phyloP scores from a whole-genome alignment of 169 alveolate species.

The Perkinsus chesapeaki region DNA sequence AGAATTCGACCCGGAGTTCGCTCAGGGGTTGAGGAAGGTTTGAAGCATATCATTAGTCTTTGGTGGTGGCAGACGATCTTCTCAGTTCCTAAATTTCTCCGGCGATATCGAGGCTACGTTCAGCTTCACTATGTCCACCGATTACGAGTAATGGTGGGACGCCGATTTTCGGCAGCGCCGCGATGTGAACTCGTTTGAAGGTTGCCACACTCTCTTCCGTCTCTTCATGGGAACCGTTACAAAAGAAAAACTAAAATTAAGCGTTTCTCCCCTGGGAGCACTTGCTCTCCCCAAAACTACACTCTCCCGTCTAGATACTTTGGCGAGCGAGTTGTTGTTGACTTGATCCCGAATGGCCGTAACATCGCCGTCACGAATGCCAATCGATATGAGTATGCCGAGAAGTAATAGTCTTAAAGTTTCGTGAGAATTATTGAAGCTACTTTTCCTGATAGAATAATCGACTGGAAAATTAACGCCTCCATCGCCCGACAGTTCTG shows the following conservation, averaged over 20 bases:
- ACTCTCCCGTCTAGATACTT: neutral
- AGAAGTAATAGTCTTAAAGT: neutral
- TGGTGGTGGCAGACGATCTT: neutral
- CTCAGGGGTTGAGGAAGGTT: neutral
- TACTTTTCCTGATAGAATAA: neutral
- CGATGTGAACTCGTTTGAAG: too few relatives aligned
- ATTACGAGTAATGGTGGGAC: neutral
- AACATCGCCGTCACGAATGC: neutral
- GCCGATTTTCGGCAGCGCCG: too few relatives aligned
- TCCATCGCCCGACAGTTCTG: constrained; percentile 52
- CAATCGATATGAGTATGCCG: neutral
- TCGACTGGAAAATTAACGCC: constrained; percentile 26
- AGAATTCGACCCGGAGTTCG: neutral
- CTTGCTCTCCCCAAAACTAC: neutral
- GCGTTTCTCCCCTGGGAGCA: too few relatives aligned
- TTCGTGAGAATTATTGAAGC: neutral
- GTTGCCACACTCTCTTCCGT: neutral
- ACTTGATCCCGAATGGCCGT: neutral
- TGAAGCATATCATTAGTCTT: neutral
- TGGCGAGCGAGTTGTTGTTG: neutral
- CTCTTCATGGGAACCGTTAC: neutral
- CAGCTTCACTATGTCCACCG: neutral
- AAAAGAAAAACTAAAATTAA: too few relatives aligned
- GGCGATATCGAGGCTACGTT: neutral
- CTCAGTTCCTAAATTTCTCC: neutral